phyloP scores from a whole-genome alignment of 2,329 filamentous ascomycete genomes.

The Penicillium fuscoglaucum region DNA sequence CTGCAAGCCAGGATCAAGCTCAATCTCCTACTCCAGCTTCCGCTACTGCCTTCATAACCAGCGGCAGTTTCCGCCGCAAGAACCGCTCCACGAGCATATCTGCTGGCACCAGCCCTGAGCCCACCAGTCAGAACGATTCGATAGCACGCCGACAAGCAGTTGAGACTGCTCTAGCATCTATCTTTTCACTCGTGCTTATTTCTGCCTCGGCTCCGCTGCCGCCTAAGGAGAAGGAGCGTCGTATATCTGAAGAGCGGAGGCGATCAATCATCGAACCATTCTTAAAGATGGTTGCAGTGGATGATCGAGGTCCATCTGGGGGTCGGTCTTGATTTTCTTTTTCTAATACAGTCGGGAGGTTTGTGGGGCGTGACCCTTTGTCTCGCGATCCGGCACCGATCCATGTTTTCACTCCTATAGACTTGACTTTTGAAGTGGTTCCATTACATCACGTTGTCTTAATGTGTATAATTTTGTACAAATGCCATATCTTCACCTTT shows the following conservation, averaged over 20 bases:
- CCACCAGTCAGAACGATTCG: slow-evolving; percentile 38
- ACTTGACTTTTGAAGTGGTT: not conserved
- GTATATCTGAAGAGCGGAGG: slow-evolving; percentile 63
- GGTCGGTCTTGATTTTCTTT: slow-evolving; percentile 18
- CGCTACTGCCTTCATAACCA: slow-evolving; percentile 32
- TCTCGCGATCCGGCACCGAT: not conserved
- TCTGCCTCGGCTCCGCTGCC: slow-evolving; percentile 45
- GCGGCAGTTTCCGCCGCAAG: slow-evolving; percentile 33
- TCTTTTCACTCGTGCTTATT: slow-evolving; percentile 66
- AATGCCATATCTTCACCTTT: not conserved
- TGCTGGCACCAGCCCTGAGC: slow-evolving; percentile 22
- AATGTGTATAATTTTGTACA: slow-evolving; percentile 5
- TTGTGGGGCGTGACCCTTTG: not conserved
- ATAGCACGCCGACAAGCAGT: slow-evolving; percentile 59
- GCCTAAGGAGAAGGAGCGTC: slow-evolving; percentile 59
- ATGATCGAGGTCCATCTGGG: slow-evolving; percentile 37
- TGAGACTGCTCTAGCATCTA: slow-evolving; percentile 62
- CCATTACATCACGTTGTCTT: not conserved
- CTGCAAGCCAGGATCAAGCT: slow-evolving; percentile 6
- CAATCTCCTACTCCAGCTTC: slow-evolving; percentile 22
- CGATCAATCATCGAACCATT: slow-evolving; percentile 70
- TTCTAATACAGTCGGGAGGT: not conserved
- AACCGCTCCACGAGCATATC: slow-evolving; percentile 26
- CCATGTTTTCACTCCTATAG: not conserved
- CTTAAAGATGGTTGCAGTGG: slow-evolving; percentile 46